phyloP scores from a whole-genome alignment of 2,329 filamentous ascomycete species.

The Alternaria arbusti region DNA sequence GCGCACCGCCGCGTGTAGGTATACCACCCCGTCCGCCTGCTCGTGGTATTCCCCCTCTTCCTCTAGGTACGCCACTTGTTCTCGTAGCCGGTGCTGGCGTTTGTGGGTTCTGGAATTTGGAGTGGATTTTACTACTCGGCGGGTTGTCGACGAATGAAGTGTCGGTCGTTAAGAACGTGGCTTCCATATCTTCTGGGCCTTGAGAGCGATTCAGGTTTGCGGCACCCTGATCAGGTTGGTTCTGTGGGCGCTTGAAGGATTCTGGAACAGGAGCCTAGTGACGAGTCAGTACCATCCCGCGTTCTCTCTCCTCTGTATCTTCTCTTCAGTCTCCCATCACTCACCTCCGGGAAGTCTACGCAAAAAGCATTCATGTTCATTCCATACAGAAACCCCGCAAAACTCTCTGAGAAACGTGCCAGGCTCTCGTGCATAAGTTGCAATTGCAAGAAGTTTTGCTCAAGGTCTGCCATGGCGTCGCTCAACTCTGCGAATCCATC shows the following conservation, averaged over 20 bases:
- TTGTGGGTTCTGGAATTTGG: slow-evolving; percentile 49
- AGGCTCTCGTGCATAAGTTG: slow-evolving; percentile 97
- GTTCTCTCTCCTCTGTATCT: background rate
- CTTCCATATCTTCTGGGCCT: slow-evolving; percentile 64
- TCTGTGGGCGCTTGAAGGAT: slow-evolving; percentile 67
- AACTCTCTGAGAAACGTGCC: slow-evolving; percentile 91
- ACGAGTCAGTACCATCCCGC: background rate
- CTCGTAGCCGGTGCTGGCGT: slow-evolving; percentile 37
- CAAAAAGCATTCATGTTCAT: slow-evolving; percentile 99
- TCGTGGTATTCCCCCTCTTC: slow-evolving; percentile 46
- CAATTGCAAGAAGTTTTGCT: slow-evolving; percentile 97
- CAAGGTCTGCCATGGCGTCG: slow-evolving; percentile 92
- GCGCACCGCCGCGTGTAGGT: slow-evolving; percentile 40
- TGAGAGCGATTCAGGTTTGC: slow-evolving; percentile 30
- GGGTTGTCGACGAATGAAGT: slow-evolving; percentile 91
- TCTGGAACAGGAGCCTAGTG: slow-evolving; percentile 78
- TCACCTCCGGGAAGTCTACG: slow-evolving; percentile 93
- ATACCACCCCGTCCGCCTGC: slow-evolving; percentile 43
- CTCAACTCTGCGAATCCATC: slow-evolving; percentile 91
- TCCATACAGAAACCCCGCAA: slow-evolving; percentile 93
- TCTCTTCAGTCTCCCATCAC: slow-evolving; percentile 3
- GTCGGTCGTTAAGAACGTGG: slow-evolving; percentile 92
- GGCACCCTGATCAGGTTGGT: slow-evolving; percentile 32
- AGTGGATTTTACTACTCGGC: slow-evolving; percentile 58
- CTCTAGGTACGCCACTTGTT: slow-evolving; percentile 26